Evolutionary conservation across 345 rosid species (phyloP), one percentile per base, ranked within the genome.

Genomic region (Xanthoceras sorbifolium): DNA sequence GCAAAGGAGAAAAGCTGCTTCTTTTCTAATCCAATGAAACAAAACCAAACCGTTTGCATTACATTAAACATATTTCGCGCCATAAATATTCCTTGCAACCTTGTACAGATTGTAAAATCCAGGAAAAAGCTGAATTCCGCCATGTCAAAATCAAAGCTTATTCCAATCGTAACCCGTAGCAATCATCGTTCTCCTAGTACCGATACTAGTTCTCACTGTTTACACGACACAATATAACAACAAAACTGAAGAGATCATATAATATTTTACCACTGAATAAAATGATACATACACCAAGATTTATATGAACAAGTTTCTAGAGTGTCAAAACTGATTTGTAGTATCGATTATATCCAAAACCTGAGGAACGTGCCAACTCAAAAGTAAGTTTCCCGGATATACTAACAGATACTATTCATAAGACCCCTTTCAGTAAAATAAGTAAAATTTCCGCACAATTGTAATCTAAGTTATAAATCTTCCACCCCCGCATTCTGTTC

Each of bases 241-340:
- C 36, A 32, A 1, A 32, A 32, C 2, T 4, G 36, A 32, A 32
- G 9, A 4, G 5, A 72, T 36, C 20, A 23, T 44, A 6, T 64
- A 76, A 76, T 20, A 26, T 32, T 31, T 32, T 31, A 48, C 34
- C 50, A 23, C 22, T 12, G 9, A 36, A 52, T 36, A 26, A 32
- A 70, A 20, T 46, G 46, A 69, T 62, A 26, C 67, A 62, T 57
- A 42, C 32, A 73, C 46, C 75, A 77, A 59, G 64, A 73, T 75
- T 32, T 48, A 32, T 65, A 64, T 18, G 46, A 67, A 70, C 71
- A 74, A 22, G 28, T 8, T 63, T 31, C 52, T 44, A 68, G 55
- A 31, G 14, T 20, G 80, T 73, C 81, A 81, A 72, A 80, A 84
- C 70, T 79, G 79, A 42, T n/a, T 62, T 40, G 60, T 59, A 31